Evolutionary conservation across 2,329 filamentous ascomycete genomes (phyloP).

Genomic region (Colletotrichum gloeosporioides): DNA sequence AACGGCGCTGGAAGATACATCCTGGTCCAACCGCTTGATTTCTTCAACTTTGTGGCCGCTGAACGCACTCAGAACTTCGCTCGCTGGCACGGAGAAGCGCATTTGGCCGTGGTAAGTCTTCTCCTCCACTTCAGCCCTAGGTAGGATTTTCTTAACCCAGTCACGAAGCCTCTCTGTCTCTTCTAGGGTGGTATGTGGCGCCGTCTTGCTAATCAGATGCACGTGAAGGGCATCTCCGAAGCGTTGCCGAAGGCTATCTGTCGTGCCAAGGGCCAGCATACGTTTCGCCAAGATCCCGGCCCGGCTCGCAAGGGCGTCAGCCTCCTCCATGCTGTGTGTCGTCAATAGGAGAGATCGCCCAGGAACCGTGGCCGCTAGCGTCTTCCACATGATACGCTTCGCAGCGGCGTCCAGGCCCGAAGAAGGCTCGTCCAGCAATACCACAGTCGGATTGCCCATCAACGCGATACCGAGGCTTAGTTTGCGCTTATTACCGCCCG

Average conservation of each 20-base stretch:
- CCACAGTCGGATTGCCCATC: conserved; percentile 88
- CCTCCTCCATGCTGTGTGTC: conserved; percentile 95
- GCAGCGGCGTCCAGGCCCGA: conserved; percentile 90
- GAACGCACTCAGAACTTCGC: conserved; percentile 33
- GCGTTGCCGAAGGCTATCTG: conserved; percentile 71
- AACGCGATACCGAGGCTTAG: conserved; percentile 86
- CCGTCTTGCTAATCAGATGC: conserved; percentile 77
- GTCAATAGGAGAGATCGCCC: conserved; percentile 87
- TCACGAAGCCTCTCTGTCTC: conserved; percentile 70
- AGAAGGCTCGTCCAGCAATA: conserved; percentile 88
- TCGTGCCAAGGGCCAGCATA: conserved; percentile 85
- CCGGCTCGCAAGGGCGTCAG: conserved; percentile 82
- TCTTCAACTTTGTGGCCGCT: conserved; percentile 23
- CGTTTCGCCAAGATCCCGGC: conserved; percentile 85
- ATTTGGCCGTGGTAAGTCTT: conserved; percentile 86
- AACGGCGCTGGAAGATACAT: conserved; percentile 57
- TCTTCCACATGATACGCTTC: conserved; percentile 93
- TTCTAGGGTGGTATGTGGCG: conserved; percentile 72
- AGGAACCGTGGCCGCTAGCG: conserved; percentile 73
- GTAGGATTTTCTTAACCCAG: conserved; percentile 70
- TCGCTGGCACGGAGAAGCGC: conserved; percentile 76
- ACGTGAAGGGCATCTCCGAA: conserved; percentile 84
- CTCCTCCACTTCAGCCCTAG: conserved; percentile 70
- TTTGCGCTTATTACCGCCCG: conserved; percentile 94
- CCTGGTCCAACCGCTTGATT: conserved; percentile 28